phyloP scores from a whole-genome alignment of 176 grass and related monocot species.

The Carex littledalei region DNA sequence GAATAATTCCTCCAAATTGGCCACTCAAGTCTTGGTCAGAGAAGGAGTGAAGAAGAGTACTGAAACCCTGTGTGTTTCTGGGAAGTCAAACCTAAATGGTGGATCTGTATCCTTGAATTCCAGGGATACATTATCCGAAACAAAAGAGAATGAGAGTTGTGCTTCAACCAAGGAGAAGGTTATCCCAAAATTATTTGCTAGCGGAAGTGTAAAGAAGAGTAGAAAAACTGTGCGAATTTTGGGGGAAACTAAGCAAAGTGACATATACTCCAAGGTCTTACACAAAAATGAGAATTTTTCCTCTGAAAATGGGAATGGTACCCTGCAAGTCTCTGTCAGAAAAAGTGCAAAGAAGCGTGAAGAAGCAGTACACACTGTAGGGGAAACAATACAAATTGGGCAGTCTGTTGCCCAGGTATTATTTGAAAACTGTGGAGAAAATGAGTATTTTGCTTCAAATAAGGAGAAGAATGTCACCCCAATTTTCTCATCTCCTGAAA shows the following conservation, averaged over 20 bases:
- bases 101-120: background rate
- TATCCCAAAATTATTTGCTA: background rate
- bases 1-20: slow-evolving; percentile 5
- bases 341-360: slow-evolving; percentile 6
- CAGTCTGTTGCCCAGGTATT: background rate
- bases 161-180: slow-evolving; percentile 12
- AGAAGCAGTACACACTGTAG: background rate
- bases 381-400: background rate
- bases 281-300: background rate
- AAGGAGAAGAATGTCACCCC: slow-evolving; percentile 57
- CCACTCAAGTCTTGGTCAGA: background rate
- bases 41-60: slow-evolving; percentile 3
- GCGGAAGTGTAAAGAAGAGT: slow-evolving; percentile 10
- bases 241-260: background rate
- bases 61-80: background rate
- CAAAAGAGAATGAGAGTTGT: slow-evolving; percentile 8
- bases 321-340: background rate
- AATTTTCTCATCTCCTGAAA: slow-evolving; percentile 31
- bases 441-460: slow-evolving; percentile 29
- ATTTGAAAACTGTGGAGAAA: slow-evolving; percentile 10
- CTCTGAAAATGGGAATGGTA: slow-evolving; percentile 17
- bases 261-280: background rate
- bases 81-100: slow-evolving; percentile 33
- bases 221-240: background rate
- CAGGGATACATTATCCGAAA: background rate